Evolutionary conservation across 768 basidiomycete genomes (phyloP).

Genomic region (Phallus indusiatus): DNA sequence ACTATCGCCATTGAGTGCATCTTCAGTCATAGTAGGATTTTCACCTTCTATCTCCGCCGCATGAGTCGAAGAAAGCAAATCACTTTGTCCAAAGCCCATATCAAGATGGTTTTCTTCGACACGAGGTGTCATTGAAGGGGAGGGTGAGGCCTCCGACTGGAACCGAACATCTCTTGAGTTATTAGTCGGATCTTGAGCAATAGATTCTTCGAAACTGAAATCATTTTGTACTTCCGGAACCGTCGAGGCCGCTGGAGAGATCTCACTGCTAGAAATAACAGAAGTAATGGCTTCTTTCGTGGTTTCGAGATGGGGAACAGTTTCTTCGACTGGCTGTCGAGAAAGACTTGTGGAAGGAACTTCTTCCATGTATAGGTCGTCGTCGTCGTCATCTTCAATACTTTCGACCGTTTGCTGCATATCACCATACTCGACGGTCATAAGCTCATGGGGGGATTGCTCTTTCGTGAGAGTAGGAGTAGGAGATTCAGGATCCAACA

Average conservation of each 20-base stretch:
- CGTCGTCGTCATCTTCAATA: slow-evolving; percentile 13
- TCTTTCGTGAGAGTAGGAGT: background rate
- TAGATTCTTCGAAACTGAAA: too few relatives aligned
- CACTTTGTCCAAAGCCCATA: too few relatives aligned
- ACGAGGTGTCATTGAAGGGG: too few relatives aligned
- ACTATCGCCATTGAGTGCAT: too few relatives aligned
- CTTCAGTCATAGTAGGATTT: background rate
- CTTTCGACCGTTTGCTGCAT: slow-evolving; percentile 26
- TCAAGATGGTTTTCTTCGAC: too few relatives aligned
- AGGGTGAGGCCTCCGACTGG: too few relatives aligned
- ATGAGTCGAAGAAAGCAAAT: background rate
- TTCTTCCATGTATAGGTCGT: slow-evolving; percentile 29
- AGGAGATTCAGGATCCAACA: slow-evolving; percentile 11
- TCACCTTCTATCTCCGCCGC: background rate
- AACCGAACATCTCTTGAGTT: too few relatives aligned
- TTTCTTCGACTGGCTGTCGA: background rate
- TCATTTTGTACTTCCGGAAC: too few relatives aligned
- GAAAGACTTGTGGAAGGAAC: slow-evolving; percentile 12
- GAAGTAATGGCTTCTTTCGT: too few relatives aligned
- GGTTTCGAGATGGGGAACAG: background rate
- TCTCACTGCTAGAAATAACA: too few relatives aligned
- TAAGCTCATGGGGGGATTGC: background rate
- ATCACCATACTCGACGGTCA: slow-evolving; percentile 25
- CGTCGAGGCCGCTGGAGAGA: too few relatives aligned
- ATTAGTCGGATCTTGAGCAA: too few relatives aligned